A percentile compares a stretch with the other conserved stretches of the same genome.
Evolutionary conservation across 1,284 basidiomycete species (phyloP).

Genomic region (Ceratobasidium sp.): DNA sequence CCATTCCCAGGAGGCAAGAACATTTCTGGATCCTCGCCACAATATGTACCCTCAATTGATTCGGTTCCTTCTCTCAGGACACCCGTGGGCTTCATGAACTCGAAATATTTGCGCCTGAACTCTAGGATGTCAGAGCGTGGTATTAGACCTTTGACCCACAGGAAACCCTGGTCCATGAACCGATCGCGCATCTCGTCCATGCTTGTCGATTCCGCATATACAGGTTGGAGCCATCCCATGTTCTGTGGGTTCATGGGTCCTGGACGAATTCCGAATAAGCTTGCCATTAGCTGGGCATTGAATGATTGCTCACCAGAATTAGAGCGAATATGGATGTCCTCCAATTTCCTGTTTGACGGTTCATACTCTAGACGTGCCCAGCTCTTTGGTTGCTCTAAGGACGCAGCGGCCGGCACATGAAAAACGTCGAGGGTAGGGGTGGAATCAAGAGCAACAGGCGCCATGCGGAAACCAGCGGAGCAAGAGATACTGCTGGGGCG

Average conservation of each 20-base stretch:
- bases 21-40: conserved; percentile 10
- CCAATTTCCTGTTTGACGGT: neutral
- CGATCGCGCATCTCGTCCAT: conserved; percentile 23
- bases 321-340: neutral
- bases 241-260: conserved; percentile 16
- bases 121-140: conserved; percentile 20
- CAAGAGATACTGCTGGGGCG: neutral
- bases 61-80: conserved; percentile 17
- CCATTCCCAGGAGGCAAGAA: conserved; percentile 24
- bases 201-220: conserved; percentile 16
- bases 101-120: conserved; percentile 18
- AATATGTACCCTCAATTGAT: conserved; percentile 14
- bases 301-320: conserved; percentile 1
- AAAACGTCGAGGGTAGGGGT: conserved; percentile 1
- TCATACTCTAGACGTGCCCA: neutral
- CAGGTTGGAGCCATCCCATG: conserved; percentile 26
- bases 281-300: neutral
- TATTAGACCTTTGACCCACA: conserved; percentile 21
- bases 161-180: conserved; percentile 21
- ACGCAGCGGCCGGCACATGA: neutral
- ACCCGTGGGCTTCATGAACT: conserved; percentile 25
- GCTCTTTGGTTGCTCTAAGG: neutral
- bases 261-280: neutral
- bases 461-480: neutral
- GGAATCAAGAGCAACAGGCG: conserved; percentile 3